Percentiles rank a stretch among this genome's conserved stretches.
phyloP scores from a whole-genome alignment of 192 early-diverging fungal genomes.

The Coemansia nantahalensis region DNA sequence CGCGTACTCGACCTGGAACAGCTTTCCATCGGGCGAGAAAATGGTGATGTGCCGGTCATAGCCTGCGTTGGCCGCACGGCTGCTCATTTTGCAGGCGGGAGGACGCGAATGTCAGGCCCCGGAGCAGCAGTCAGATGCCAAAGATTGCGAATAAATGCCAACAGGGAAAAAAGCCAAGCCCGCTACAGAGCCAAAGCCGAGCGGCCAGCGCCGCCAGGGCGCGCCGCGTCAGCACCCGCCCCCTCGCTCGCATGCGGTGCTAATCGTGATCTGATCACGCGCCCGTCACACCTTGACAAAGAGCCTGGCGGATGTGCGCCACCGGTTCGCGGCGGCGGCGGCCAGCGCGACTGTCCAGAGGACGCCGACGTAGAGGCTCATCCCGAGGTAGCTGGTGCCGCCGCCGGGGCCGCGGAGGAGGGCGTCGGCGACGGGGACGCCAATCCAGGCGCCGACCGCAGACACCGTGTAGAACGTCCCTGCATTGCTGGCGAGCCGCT shows the following conservation, averaged over 20 bases:
- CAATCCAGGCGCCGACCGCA: slow-evolving; percentile 39
- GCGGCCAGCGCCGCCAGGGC: too few species aligned
- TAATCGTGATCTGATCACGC: too few species aligned
- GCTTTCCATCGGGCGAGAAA: slow-evolving; percentile 98
- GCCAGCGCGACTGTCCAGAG: slow-evolving; percentile 30
- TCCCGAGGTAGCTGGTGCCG: slow-evolving; percentile 23
- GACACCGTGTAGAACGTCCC: slow-evolving; percentile 44
- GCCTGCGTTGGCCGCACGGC: slow-evolving; percentile 57
- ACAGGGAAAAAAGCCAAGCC: too few species aligned
- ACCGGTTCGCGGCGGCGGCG: slow-evolving; percentile 23
- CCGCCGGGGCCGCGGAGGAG: slow-evolving; percentile 33
- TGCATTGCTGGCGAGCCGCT: slow-evolving; percentile 36
- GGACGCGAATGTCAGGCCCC: too few species aligned
- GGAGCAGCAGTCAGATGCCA: too few species aligned
- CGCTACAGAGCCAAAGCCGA: too few species aligned
- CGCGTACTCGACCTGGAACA: slow-evolving; percentile 99
- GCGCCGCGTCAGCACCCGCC: too few species aligned
- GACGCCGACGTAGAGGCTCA: slow-evolving; percentile 39
- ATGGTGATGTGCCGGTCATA: slow-evolving; percentile 99
- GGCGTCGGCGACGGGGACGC: slow-evolving; percentile 34
- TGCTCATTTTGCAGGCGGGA: slow-evolving; percentile 27
- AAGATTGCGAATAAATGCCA: too few species aligned
- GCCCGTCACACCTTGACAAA: neutral
- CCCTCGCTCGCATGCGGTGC: too few species aligned
- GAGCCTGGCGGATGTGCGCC: neutral